Conservation (phyloP, 257 asterid genomes). For the Solanum piurae region DNA sequence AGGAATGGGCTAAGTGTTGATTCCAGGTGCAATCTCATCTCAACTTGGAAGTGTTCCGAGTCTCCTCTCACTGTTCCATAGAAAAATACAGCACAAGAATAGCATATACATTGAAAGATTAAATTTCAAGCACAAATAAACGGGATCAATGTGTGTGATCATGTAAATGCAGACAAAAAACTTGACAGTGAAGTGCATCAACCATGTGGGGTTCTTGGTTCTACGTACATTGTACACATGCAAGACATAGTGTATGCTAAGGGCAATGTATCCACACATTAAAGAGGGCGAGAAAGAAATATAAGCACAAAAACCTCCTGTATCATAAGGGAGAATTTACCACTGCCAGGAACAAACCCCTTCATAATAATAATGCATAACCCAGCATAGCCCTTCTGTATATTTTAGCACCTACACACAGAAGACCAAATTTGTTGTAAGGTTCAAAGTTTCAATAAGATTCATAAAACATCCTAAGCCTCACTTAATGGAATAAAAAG, state of each 20-base stretch:
- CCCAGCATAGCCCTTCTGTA: constrained; percentile 62
- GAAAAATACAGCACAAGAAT: neutral
- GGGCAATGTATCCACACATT: neutral
- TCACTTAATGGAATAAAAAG: neutral
- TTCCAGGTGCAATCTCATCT: neutral
- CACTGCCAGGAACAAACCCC: constrained; percentile 65
- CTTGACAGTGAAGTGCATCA: neutral
- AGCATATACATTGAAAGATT: neutral
- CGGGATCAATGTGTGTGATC: neutral
- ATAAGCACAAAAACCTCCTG: neutral
- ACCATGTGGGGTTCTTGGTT: neutral
- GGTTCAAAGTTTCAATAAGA: neutral
- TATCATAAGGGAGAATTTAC: constrained; percentile 16
- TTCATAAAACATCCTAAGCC: neutral
- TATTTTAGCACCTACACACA: constrained; percentile 33
- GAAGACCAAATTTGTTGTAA: neutral
- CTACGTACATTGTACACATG: neutral
- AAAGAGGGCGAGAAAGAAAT: neutral
- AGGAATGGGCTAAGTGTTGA: neutral
- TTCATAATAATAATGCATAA: constrained; percentile 40
- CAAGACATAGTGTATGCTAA: neutral
- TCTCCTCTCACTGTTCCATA: neutral
- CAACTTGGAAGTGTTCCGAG: neutral
- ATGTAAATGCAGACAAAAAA: neutral
- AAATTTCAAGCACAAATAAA: neutral